A percentile compares a stretch with the other conserved stretches of the same genome.
phyloP scores from a whole-genome alignment of 495 filamentous ascomycete species.

The Rhypophila decipiens region DNA sequence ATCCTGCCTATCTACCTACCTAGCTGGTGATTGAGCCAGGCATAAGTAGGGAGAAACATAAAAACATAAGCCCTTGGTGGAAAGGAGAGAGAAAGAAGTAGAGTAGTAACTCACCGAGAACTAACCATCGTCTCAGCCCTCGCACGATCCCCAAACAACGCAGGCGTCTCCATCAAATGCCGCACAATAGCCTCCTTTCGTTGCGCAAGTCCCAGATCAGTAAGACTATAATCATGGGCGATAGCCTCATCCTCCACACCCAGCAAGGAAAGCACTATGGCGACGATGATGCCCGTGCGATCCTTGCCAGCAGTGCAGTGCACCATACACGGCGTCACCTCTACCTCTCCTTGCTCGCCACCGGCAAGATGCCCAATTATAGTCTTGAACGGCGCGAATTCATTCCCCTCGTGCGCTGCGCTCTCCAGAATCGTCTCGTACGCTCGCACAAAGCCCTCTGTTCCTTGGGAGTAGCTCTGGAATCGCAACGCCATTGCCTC shows the following conservation, averaged over 20 bases:
- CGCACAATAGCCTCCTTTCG: slow-evolving; percentile 38
- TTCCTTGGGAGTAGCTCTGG: slow-evolving; percentile 36
- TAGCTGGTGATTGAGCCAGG: no score
- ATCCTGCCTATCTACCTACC: no score
- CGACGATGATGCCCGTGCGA: slow-evolving; percentile 49
- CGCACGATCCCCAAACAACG: slow-evolving; percentile 35
- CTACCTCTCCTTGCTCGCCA: no score
- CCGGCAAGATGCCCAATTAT: slow-evolving; percentile 38
- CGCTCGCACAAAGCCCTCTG: slow-evolving; percentile 48
- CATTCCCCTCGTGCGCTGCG: slow-evolving; percentile 26
- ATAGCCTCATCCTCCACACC: slow-evolving; percentile 51
- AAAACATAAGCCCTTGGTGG: not conserved
- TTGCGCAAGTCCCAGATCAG: slow-evolving; percentile 44
- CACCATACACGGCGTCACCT: no score
- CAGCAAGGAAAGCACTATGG: slow-evolving; percentile 51
- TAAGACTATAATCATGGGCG: slow-evolving; percentile 57
- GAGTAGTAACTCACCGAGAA: slow-evolving; percentile 41
- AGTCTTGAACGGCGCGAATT: slow-evolving; percentile 32
- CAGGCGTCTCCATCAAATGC: slow-evolving; percentile 34
- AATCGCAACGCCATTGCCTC: slow-evolving; percentile 44
- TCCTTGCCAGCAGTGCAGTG: slow-evolving; percentile 36
- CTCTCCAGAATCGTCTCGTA: slow-evolving; percentile 45
- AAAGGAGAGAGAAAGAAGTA: not conserved
- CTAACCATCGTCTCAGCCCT: slow-evolving; percentile 47
- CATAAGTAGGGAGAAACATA: no score